Evolutionary conservation across 164 flowering plant genomes (phyloP).

Genomic region (Aristolochia californica): DNA sequence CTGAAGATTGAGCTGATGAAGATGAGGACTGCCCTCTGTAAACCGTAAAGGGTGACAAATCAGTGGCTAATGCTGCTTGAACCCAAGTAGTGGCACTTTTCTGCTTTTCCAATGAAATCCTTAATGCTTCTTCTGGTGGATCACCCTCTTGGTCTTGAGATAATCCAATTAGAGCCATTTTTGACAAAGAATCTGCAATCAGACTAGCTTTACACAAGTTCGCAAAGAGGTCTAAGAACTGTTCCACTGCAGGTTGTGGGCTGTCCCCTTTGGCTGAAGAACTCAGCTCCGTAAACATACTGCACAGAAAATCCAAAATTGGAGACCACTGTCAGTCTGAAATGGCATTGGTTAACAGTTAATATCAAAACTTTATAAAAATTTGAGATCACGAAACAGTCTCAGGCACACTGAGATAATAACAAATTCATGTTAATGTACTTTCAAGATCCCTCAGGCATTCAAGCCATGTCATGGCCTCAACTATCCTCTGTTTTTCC

Average conservation of each 20-base stretch:
- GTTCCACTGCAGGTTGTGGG: conserved; percentile 41
- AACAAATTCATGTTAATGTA: too few relatives aligned
- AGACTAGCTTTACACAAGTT: conserved; percentile 39
- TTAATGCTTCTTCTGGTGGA: conserved; percentile 51
- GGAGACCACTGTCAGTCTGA: background rate
- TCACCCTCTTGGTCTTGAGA: conserved; percentile 41
- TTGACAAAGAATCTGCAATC: conserved; percentile 53
- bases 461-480: too few relatives aligned
- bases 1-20: conserved; percentile 10
- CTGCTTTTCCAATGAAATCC: conserved; percentile 46
- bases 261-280: conserved; percentile 29
- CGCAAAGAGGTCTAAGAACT: conserved; percentile 60
- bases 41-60: conserved; percentile 63
- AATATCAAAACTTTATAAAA: background rate
- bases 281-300: conserved; percentile 59
- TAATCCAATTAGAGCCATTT: conserved; percentile 29
- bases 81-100: conserved; percentile 83
- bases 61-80: conserved; percentile 74
- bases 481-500: too few relatives aligned
- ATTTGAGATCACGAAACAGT: too few relatives aligned
- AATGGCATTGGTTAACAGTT: background rate
- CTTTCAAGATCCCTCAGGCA: too few relatives aligned
- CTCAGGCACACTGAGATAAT: too few relatives aligned
- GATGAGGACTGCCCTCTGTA: conserved; percentile 30
- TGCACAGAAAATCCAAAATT: conserved; percentile 21